Base-by-base conservation (phyloP, 352 stramenopile species). In the Phytophthora citricola region DNA sequence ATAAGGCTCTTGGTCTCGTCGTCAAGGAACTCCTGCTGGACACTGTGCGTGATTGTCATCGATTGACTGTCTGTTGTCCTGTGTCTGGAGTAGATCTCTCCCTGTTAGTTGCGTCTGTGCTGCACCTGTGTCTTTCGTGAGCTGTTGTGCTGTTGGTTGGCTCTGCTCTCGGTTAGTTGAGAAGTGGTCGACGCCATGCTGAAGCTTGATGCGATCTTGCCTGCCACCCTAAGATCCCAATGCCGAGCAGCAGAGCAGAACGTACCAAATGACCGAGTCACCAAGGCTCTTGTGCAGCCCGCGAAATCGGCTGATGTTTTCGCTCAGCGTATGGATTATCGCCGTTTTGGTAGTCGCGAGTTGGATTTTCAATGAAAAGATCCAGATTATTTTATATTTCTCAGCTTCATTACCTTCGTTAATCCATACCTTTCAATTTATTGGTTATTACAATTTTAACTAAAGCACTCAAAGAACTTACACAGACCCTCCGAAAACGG, bases 11-110 rank as follows among this genome's bases (percentile, higher is more conserved):
- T 80, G 38, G 55, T 80, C 39, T 78, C 58, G 51, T 76, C 45
- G 50, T 76, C 66, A 27, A 80, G 62, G 24, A 83, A 73, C 47
- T 83, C 68, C 40, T 58, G 61, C 44, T 76, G 64, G 10, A 79
- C 72, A 22, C 57, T 63, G 27, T 48, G 51, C 17, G 72, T 78
- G 69, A 83, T 79, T 51, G 66, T 81, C 75, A 83, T 83, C 32
- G 27, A 27, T 40, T 12, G 39, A 12, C 46, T 38, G 17, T 14
- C 49, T 56, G 49, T 47, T 46, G 11, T n/a, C 20, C 64, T 36
- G 41, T 51, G 20, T 41, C 29, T 57, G 48, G 9, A 27, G 22
- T 34, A 46, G 14, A 14, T 70, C 22, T 24, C 20, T 48, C 32
- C 34, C 39, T 57, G 31, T 4, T 53, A 52, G 51, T 40, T 43